These are phyloP conservation scores for Voacanga thouarsii DNA, from an alignment of 257 asterid species.

Conservation along the genomic window DNA sequence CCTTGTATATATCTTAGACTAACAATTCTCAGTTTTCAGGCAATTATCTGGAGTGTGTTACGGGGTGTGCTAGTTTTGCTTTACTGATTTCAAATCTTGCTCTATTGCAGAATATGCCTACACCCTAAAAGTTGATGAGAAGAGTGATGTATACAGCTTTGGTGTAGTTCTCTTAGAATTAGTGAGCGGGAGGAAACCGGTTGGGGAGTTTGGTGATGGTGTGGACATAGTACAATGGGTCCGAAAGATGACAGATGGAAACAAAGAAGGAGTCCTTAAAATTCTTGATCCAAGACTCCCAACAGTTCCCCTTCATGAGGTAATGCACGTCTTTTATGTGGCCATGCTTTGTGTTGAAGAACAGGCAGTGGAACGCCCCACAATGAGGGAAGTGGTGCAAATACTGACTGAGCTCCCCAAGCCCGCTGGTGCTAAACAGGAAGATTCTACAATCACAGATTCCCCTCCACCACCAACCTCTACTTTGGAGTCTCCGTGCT, in stretches of 20 bases:
- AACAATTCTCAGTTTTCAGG: neutral
- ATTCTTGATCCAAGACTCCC: constrained; percentile 81
- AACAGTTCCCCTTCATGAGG: constrained; percentile 76
- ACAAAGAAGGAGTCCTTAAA: constrained; percentile 73
- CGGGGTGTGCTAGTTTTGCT: too few species aligned
- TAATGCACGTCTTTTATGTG: constrained; percentile 85
- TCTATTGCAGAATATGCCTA: constrained; percentile 72
- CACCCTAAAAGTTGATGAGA: constrained; percentile 95
- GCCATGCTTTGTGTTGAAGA: constrained; percentile 98
- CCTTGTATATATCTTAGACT: constrained; percentile 4
- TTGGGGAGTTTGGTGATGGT: constrained; percentile 95
- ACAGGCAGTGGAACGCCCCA: constrained; percentile 92
- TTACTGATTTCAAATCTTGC: neutral
- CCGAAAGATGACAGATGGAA: constrained; percentile 74
- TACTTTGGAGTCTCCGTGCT: constrained; percentile 43
- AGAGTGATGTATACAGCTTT: constrained; percentile 95
- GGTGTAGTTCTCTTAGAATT: constrained; percentile 90
- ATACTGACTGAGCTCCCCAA: constrained; percentile 88
- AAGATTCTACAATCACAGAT: constrained; percentile 33
- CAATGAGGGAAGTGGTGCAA: constrained; percentile 95
- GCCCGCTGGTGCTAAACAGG: constrained; percentile 38
- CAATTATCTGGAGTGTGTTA: neutral
- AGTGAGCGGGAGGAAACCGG: constrained; percentile 81
- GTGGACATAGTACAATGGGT: constrained; percentile 99
- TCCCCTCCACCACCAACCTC: constrained; percentile 41